phyloP scores from a whole-genome alignment of 2,329 filamentous ascomycete species.

The Ophiostoma novo-ulmi region DNA sequence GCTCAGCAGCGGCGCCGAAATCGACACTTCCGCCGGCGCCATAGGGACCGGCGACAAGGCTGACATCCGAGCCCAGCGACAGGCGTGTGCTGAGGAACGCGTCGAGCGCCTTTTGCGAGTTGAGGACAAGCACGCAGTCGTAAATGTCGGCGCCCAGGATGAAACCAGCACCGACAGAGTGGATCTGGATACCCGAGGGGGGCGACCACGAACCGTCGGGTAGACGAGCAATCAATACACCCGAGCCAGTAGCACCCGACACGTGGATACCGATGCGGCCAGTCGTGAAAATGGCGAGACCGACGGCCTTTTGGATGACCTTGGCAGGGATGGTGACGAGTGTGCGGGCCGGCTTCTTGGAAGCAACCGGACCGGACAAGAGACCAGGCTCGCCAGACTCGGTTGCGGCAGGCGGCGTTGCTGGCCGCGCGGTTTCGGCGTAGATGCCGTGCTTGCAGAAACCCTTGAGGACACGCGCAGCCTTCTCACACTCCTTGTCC shows the following conservation, averaged over 20 bases:
- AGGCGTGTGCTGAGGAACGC: slow-evolving; percentile 71
- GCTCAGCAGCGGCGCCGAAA: slow-evolving; percentile 31
- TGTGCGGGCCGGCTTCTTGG: slow-evolving; percentile 36
- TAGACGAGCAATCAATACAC: slow-evolving; percentile 52
- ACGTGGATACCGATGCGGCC: slow-evolving; percentile 55
- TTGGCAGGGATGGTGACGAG: slow-evolving; percentile 51
- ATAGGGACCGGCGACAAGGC: slow-evolving; percentile 63
- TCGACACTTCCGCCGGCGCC: slow-evolving; percentile 57
- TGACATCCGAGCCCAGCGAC: slow-evolving; percentile 72
- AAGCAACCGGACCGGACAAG: neutral
- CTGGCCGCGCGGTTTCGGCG: slow-evolving; percentile 33
- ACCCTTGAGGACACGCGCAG: slow-evolving; percentile 72
- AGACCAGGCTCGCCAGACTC: neutral
- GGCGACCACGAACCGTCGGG: slow-evolving; percentile 63
- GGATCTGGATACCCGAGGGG: slow-evolving; percentile 72
- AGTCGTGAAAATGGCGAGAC: slow-evolving; percentile 65
- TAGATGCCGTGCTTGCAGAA: slow-evolving; percentile 70
- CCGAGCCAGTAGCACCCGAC: slow-evolving; percentile 55
- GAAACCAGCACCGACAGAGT: slow-evolving; percentile 74
- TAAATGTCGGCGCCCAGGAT: slow-evolving; percentile 81
- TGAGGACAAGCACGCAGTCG: slow-evolving; percentile 83
- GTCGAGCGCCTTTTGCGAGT: slow-evolving; percentile 67
- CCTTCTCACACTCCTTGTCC: slow-evolving; percentile 88
- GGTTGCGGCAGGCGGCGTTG: neutral
- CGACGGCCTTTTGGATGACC: slow-evolving; percentile 61